Base-by-base conservation (phyloP, 257 asterid genomes). In the Rauvolfia tetraphylla region DNA sequence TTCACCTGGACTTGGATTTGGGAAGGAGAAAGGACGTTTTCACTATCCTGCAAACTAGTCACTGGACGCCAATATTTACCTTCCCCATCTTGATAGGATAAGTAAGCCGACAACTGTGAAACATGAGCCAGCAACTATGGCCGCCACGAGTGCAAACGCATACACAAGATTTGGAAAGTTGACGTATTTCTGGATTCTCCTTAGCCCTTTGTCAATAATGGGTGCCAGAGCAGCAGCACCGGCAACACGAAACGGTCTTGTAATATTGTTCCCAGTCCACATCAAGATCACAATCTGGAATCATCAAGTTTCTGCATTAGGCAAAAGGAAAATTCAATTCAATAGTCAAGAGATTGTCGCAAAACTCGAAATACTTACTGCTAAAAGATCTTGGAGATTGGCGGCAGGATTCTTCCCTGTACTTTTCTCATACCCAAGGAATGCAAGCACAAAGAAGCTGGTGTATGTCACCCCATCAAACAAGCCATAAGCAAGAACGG, bases 211-310 rank as follows among this genome's bases (percentile, higher is more conserved):
- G 86, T 85, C 89, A 15, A 81, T 83, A 51, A 72, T 71, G 48
- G 89, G 86, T 8, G 87, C 87, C 83, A 87, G 68, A 36, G 87
- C 87, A 76, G 90, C 85, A 39, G 86, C 86, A 31, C 85, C 88
- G 3, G 84, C 87, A 34, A 87, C 87, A 62, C 86, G 70, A 61
- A 87, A 87, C 17, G 89, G 89, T 42, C 89, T 83, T 38, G 91
- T 83, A 48, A 87, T 83, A 29, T 83, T 85, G 87, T 85, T 87
- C 62, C 87, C 87, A 33, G 86, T 81, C 91, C 91, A 85, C 87
- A 85, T 83, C 79, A 84, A 72, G 65, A 84, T 84, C 65, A 87
- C 84, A 59, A 87, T 83, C 88, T 87, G 71, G 65, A 14, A 53
- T 39, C 70, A 53, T 39, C 70, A 18, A 63, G 46, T 63, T 63